phyloP scores from a whole-genome alignment of 192 early-diverging fungal genomes.

The Linnemannia schmuckeri region DNA sequence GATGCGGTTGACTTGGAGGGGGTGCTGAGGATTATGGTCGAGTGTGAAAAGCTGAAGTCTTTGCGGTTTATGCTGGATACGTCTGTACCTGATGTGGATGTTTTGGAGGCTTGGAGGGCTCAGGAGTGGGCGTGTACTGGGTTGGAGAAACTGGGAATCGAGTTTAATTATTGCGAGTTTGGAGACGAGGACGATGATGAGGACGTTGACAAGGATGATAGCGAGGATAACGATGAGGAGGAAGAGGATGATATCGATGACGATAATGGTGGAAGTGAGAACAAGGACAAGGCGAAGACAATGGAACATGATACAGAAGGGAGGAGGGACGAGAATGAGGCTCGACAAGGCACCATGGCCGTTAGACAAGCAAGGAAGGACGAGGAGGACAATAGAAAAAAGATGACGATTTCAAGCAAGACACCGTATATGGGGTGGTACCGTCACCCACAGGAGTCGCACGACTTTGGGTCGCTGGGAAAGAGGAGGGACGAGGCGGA shows the following conservation, averaged over 20 bases:
- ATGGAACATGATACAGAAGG: background rate
- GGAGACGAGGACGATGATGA: background rate
- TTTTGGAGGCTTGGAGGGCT: background rate
- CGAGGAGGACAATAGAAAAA: background rate
- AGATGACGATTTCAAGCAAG: background rate
- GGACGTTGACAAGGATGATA: background rate
- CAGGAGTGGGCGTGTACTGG: background rate
- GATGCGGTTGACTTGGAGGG: background rate
- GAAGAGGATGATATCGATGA: background rate
- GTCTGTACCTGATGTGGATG: background rate
- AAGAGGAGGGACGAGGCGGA: background rate
- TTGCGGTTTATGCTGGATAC: slow-evolving; percentile 3
- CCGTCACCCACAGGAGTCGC: background rate
- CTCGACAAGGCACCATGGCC: background rate
- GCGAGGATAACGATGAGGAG: background rate
- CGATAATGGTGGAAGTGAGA: too few species aligned
- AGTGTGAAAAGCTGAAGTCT: background rate
- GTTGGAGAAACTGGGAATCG: background rate
- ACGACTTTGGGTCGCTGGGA: background rate
- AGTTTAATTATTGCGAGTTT: slow-evolving; percentile 4
- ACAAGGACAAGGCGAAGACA: background rate
- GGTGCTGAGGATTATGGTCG: background rate
- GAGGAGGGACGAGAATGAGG: background rate
- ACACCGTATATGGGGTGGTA: background rate
- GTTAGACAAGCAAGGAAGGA: background rate